Conservation (phyloP, 306 rosid genomes). For the Echinosophora koreensis region DNA sequence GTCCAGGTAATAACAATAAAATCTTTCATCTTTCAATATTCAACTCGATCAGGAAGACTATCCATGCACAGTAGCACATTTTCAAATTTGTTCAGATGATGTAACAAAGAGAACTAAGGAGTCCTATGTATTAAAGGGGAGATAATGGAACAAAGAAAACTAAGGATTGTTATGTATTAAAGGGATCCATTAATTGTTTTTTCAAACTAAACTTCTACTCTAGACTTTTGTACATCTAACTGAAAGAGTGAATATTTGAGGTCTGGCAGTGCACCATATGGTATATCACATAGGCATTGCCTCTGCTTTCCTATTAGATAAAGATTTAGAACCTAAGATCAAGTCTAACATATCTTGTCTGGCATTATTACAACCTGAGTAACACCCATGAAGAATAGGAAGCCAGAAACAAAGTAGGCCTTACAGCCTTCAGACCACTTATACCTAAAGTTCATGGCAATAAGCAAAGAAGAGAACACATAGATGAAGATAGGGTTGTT, state of each 20-base stretch:
- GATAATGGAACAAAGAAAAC: conserved; percentile 34
- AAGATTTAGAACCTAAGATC: conserved; percentile 12
- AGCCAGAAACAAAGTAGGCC: conserved; percentile 29
- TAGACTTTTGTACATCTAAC: conserved; percentile 23
- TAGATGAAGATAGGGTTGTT: not conserved
- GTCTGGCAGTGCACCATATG: not conserved
- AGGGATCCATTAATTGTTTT: conserved; percentile 3
- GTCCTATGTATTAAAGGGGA: conserved; percentile 10
- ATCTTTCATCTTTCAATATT: conserved; percentile 30
- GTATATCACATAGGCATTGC: not conserved
- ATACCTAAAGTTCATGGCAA: conserved; percentile 11
- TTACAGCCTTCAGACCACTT: not conserved
- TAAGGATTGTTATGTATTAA: conserved; percentile 30
- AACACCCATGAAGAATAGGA: conserved; percentile 33
- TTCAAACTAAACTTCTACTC: conserved; percentile 1
- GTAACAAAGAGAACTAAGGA: conserved; percentile 34
- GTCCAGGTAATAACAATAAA: conserved; percentile 38
- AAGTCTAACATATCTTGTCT: not conserved
- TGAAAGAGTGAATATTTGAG: conserved; percentile 9
- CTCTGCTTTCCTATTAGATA: not conserved
- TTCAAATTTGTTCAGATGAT: conserved; percentile 28
- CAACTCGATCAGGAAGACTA: conserved; percentile 14
- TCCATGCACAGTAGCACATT: not conserved
- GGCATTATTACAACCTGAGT: conserved; percentile 15
- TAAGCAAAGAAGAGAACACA: not conserved